Percentiles rank a stretch among this genome's conserved stretches.
These are phyloP conservation scores for Earliella scabrosa DNA, from an alignment of 1,284 basidiomycete genomes.

Conservation along the genomic window DNA sequence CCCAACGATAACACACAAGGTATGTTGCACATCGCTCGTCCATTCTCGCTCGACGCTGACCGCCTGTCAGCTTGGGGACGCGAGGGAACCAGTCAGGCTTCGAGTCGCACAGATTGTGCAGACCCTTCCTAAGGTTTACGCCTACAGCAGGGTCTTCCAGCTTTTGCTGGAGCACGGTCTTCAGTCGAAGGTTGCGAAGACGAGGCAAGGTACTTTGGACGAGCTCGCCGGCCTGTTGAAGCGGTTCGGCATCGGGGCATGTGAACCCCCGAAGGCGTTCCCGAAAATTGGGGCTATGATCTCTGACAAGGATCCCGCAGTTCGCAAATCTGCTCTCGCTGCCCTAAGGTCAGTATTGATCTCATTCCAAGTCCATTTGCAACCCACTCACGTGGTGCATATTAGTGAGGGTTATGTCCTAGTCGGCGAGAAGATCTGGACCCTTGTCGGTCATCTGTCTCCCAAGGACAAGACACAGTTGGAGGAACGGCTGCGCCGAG, in stretches of 20 bases:
- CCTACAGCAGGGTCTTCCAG: slow-evolving; percentile 90
- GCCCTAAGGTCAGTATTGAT: slow-evolving; percentile 61
- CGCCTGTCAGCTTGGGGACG: slow-evolving; percentile 71
- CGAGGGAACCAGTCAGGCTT: slow-evolving; percentile 73
- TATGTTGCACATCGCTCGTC: slow-evolving; percentile 38
- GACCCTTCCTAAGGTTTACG: slow-evolving; percentile 78
- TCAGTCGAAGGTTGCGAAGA: slow-evolving; percentile 89
- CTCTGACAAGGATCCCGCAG: slow-evolving; percentile 86
- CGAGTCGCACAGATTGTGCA: slow-evolving; percentile 78
- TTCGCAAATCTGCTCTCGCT: slow-evolving; percentile 83
- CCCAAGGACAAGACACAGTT: slow-evolving; percentile 91
- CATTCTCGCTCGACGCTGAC: slow-evolving; percentile 7
- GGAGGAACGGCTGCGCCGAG: slow-evolving; percentile 87
- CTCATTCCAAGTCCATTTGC: not conserved
- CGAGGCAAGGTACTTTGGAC: slow-evolving; percentile 84
- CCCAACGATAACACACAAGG: slow-evolving; percentile 91
- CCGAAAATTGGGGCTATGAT: slow-evolving; percentile 82
- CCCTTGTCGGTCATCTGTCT: slow-evolving; percentile 75
- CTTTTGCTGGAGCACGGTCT: slow-evolving; percentile 86
- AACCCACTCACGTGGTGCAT: not conserved
- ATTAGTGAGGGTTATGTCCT: slow-evolving; percentile 81
- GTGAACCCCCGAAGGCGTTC: slow-evolving; percentile 81
- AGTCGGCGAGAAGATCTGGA: slow-evolving; percentile 87
- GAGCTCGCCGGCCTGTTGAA: slow-evolving; percentile 82
- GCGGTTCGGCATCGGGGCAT: slow-evolving; percentile 83